Base-by-base conservation (phyloP, 1,284 basidiomycete species). In the Pseudozyma flocculosa region DNA sequence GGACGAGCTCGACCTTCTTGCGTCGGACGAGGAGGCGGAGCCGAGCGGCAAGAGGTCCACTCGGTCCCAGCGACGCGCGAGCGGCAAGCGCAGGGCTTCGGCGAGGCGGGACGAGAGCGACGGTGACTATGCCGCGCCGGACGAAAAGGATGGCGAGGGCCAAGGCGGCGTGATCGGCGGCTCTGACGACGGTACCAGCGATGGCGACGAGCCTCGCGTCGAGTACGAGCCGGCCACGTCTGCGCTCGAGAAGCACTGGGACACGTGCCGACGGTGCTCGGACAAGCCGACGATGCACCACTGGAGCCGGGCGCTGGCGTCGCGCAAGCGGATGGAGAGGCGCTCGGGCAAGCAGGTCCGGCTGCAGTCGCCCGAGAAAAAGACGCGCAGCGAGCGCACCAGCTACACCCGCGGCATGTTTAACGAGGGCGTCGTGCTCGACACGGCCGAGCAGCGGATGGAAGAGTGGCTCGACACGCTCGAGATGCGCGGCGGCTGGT, bases 401-500 rank as follows among this genome's bases (percentile, higher is more conserved):
- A 55, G 55, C 29, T 38, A 46, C 36, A 48, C 52, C 45, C 50
- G 52, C 32, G 17, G 44, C 4, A 29, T 55, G 26, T 40, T 63
- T 15, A 56, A 67, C 13, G 66, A 66, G 19, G 29, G 24, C 7
- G 51, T 44, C 32, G 62, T 53, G 8, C 23, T 44, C 18, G 39
- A 49, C 11, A 47, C 53, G 3, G 38, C 67, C 3, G 53, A 58
- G 7, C 59, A 62, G 36, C 40, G 44, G 2, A 40, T 61, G 19
- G 46, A 60, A 13, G 62, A 66, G 38, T 57, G 57, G 60, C 39
- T 54, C 42, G 54, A 57, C 37, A 34, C 53, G 40, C 53, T 70
- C 45, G 51, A 62, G 19, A 49, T 60, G 21, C 50, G 48, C n/a
- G 68, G 52, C 18, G 68, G 65, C 24, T 70, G 68, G 68, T 50